Percentiles rank a stretch among this genome's conserved stretches.
phyloP scores from a whole-genome alignment of 148 eudicot genomes.

The Vaccinium myrtillus region DNA sequence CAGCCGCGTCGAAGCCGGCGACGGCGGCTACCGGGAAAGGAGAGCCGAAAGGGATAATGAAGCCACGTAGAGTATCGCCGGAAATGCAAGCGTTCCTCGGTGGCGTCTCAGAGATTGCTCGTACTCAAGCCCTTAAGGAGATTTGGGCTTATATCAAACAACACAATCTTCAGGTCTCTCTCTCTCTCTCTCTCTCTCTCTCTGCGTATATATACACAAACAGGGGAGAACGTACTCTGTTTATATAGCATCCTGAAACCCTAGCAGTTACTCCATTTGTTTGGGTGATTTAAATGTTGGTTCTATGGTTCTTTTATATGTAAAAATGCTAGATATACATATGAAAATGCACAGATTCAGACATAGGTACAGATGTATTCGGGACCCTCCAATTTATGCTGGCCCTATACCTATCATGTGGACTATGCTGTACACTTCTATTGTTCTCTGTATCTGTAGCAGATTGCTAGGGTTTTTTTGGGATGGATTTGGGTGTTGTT shows the following conservation, averaged over 20 bases:
- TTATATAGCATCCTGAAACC: background rate
- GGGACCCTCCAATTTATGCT: background rate
- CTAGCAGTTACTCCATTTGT: background rate
- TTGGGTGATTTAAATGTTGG: background rate
- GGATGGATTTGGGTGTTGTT: too few species aligned
- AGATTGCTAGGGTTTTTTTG: background rate
- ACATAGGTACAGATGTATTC: background rate
- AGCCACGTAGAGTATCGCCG: slow-evolving; percentile 66
- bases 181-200: slow-evolving; percentile 14
- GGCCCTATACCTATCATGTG: background rate
- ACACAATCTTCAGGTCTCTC: slow-evolving; percentile 74
- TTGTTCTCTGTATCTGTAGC: background rate
- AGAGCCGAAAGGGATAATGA: slow-evolving; percentile 74
- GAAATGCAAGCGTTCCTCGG: slow-evolving; percentile 67
- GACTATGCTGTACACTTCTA: background rate
- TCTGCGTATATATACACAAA: background rate
- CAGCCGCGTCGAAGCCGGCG: slow-evolving; percentile 28
- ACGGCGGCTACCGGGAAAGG: slow-evolving; percentile 36
- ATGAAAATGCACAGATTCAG: background rate
- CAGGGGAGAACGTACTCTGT: background rate
- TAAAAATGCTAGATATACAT: background rate
- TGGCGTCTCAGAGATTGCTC: slow-evolving; percentile 65
- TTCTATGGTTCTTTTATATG: background rate
- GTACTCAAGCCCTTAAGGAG: slow-evolving; percentile 68
- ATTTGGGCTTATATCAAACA: slow-evolving; percentile 85